Evolutionary conservation across 805 yeast species (phyloP), one percentile per base, ranked within the genome.

Genomic region (Barnettozyma californica): DNA sequence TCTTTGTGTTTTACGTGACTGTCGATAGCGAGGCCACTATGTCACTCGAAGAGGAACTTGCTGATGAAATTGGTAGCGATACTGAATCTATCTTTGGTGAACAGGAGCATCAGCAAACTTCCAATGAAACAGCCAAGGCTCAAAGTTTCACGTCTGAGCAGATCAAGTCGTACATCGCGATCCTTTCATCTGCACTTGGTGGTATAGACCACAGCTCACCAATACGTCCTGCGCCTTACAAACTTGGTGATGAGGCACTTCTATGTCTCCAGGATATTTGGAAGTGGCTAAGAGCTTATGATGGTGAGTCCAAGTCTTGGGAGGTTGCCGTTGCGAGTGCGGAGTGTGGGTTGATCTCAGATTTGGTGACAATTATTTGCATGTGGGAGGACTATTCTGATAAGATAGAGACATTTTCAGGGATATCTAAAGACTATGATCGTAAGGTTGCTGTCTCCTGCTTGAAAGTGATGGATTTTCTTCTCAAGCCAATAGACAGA

Each of bases 311-410:
- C 45, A 74, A 78, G 46, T 72, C 83, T 14, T 83, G 81, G 74
- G 89, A 84, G 51, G 97, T 92, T 5, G 95, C 96, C 0, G 74
- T 87, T 44, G 96, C 96, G 1, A 84, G 95, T 53, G 86, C 89
- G 5, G 92, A 87, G 46, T 80, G 86, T 13, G 84, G 85, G 1
- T 70, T 94, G 10, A 83, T 92, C 1, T 81, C 80, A 56, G 98
- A 92, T 65, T 65, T 94, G 46, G 63, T 84, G 6, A 84, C 83
- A 9, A 89, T 94, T 21, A 63, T 94, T 40, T 73, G 84, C 21
- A 83, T 80, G 59, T 87, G 92, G 88, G 89, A 85, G 44, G 65
- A 60, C 14, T 69, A 71, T 27, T 58, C 64, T 31, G 64, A 66
- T 2, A 51, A 54, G 38, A 27, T 31, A 45, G 55, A 56, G 19